Evolutionary conservation across 768 basidiomycete species (phyloP).

Genomic region (Peribolospora kevripleyi): DNA sequence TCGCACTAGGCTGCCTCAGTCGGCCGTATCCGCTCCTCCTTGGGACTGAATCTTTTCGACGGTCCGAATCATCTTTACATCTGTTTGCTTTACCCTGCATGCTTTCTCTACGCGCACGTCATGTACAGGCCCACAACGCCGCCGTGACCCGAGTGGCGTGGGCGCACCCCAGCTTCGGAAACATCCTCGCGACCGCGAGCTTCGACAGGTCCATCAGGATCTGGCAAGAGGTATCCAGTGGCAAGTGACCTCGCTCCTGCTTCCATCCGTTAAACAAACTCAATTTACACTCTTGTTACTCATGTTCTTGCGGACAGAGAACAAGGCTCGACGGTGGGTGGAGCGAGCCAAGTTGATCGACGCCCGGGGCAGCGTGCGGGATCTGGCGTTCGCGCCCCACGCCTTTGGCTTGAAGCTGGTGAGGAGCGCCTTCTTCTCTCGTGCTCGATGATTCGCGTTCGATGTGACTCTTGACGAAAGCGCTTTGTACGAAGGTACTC

Average conservation of each 20-base stretch:
- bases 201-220: constrained; percentile 83
- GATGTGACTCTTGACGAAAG: not conserved
- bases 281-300: constrained; percentile 6
- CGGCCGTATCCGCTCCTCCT: too few species aligned
- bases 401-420: constrained; percentile 75
- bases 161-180: constrained; percentile 83
- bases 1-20: too few species aligned
- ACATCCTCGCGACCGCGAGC: constrained; percentile 59
- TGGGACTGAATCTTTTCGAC: too few species aligned
- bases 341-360: constrained; percentile 54
- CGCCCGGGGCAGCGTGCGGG: constrained; percentile 59
- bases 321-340: constrained; percentile 30
- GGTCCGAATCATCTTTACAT: too few species aligned
- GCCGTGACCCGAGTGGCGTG: constrained; percentile 59
- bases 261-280: constrained; percentile 8
- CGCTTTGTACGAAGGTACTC: not conserved
- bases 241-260: not conserved
- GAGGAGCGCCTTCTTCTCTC: constrained; percentile 11
- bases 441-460: not conserved
- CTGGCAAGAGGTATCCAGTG: constrained; percentile 39
- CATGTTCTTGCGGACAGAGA: constrained; percentile 14
- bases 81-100: too few species aligned
- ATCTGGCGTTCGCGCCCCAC: constrained; percentile 65
- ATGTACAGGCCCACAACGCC: constrained; percentile 66
- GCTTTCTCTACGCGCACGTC: too few species aligned